Evolutionary conservation across 768 basidiomycete species (phyloP), one percentile per base, ranked within the genome.

Genomic region (Fistulinella prunicolor): DNA sequence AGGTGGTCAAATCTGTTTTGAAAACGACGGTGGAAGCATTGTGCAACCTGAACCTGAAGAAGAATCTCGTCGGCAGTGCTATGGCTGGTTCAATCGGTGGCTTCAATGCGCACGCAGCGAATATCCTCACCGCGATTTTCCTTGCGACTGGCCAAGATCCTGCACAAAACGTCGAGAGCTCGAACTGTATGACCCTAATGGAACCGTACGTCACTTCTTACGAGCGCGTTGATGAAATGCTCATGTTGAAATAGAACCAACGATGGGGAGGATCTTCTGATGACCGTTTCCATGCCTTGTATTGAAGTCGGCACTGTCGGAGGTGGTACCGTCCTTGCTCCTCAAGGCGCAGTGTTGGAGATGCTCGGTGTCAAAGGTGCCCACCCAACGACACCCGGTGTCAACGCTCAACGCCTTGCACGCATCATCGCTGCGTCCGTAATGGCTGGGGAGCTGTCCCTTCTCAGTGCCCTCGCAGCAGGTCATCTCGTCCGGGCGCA

Each of bases 21-120:
- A 99, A 98, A 83, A 98, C 96, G 38, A 96, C 88, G 9, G 93
- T 98, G 16, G 83, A 80, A 59, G 84, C 85, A 44, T 66, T 98
- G 53, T 91, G 89, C 70, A 91, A 90, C 69, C 66, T 99, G 65
- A 97, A 97, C 66, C 74, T 79, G 46, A 96, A 96, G 84, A 99
- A 99, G 85, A 98, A 99, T 68, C 68, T 98, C 56, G 78, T 98
- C 42, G 96, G 96, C 7, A 94, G 90, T 56, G 94, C 95, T 38
- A 97, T 99, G 95, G 95, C 96, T 35, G 96, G 95, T 6, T 85
- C 84, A n/a, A 79, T 98, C 46, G 96, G 96, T 26, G 96, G 96
- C 1, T 97, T 95, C 74, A 99, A 99, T 69, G 96, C 96, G 9
- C 96, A 99, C 67, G 95, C 95, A 6, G 88, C 94, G 44, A 98